Conservation (phyloP, 2,329 filamentous ascomycete genomes). For the Cladorrhinum sp. region DNA sequence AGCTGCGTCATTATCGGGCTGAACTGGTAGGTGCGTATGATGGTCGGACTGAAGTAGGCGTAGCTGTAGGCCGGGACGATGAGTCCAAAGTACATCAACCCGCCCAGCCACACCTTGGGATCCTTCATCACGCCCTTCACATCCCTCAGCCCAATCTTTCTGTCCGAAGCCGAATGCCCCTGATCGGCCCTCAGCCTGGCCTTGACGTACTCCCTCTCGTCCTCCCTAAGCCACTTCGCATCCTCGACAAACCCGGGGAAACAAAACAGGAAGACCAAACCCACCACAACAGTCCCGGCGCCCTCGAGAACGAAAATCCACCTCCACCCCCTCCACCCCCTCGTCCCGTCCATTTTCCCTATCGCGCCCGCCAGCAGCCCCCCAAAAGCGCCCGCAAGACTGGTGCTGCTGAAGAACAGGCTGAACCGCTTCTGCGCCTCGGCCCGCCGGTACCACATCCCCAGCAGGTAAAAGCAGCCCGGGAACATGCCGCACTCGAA, state of each 20-base stretch:
- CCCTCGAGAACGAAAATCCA: conserved; percentile 85
- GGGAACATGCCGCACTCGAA: conserved; percentile 76
- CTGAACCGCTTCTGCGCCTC: conserved; percentile 91
- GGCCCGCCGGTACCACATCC: conserved; percentile 81
- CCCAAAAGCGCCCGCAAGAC: conserved; percentile 78
- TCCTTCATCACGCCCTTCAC: conserved; percentile 66
- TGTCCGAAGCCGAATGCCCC: conserved; percentile 62
- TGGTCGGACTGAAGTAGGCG: conserved; percentile 72
- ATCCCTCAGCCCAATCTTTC: conserved; percentile 57
- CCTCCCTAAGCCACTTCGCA: conserved; percentile 63
- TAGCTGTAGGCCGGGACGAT: conserved; percentile 76
- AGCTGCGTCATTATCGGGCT: conserved; percentile 55
- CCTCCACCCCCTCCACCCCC: conserved; percentile 69
- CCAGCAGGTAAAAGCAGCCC: conserved; percentile 64
- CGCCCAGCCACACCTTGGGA: conserved; percentile 69
- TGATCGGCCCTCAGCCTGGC: conserved; percentile 66
- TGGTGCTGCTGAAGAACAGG: conserved; percentile 87
- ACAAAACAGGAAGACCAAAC: conserved; percentile 63
- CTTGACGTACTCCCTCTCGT: conserved; percentile 65
- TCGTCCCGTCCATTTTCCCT: conserved; percentile 75
- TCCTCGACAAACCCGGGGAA: conserved; percentile 60
- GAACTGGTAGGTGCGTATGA: conserved; percentile 66
- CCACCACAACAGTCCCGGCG: conserved; percentile 57
- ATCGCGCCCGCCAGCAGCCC: conserved; percentile 83
- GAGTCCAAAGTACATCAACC: conserved; percentile 78